phyloP scores from a whole-genome alignment of 2,329 filamentous ascomycete genomes.

The Clarireedia homoeocarpa region DNA sequence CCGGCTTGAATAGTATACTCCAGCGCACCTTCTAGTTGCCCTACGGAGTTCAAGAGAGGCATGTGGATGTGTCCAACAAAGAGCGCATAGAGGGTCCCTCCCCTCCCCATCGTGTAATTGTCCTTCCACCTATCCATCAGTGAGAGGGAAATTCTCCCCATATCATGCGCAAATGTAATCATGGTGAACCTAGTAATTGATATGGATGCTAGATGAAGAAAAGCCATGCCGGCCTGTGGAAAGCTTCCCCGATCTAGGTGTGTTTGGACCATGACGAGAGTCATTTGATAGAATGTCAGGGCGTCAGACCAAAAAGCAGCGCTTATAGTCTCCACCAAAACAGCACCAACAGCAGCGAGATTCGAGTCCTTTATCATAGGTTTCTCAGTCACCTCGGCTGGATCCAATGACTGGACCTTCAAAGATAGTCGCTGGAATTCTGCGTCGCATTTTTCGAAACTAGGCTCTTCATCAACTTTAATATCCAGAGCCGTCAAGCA shows the following conservation, averaged over 20 bases:
- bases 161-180: conserved; percentile 57
- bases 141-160: conserved; percentile 55
- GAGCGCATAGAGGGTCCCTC: conserved; percentile 59
- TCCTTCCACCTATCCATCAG: conserved; percentile 57
- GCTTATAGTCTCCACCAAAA: conserved; percentile 61
- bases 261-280: conserved; percentile 57
- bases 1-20: conserved; percentile 60
- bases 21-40: conserved; percentile 55
- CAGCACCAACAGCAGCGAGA: conserved; percentile 57
- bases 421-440: conserved; percentile 59
- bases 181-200: conserved; percentile 63
- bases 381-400: conserved; percentile 37
- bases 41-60: conserved; percentile 50
- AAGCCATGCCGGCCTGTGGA: conserved; percentile 61
- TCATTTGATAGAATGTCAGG: conserved; percentile 64
- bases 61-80: conserved; percentile 65
- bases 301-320: conserved; percentile 68
- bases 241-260: conserved; percentile 58
- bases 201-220: conserved; percentile 61
- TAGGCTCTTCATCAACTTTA: conserved; percentile 54
- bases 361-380: conserved; percentile 40
- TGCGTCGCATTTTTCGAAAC: conserved; percentile 68
- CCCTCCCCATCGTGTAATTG: conserved; percentile 57
- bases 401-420: conserved; percentile 51
- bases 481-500: conserved; percentile 65